Percentiles rank a stretch among this genome's conserved stretches.
Evolutionary conservation across 2,329 filamentous ascomycete species (phyloP).

Genomic region (Ophiocordyceps camponoti-saundersi): DNA sequence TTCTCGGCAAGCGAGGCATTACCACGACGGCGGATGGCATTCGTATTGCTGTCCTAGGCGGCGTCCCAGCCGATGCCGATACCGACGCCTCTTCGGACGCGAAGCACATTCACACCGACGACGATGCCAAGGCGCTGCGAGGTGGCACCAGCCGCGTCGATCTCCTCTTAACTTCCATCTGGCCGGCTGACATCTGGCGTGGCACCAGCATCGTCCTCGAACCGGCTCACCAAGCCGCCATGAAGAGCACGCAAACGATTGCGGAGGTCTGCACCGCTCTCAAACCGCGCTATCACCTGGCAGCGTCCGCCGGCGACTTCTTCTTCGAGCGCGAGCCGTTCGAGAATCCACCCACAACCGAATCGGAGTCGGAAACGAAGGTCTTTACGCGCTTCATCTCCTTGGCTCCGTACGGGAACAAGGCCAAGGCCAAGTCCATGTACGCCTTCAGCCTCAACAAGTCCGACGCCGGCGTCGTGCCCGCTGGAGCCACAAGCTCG

Average conservation of each 20-base stretch:
- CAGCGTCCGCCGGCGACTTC: constrained; percentile 43
- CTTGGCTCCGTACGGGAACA: constrained; percentile 61
- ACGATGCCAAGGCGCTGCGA: constrained; percentile 58
- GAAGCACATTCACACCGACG: constrained; percentile 58
- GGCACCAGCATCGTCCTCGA: constrained; percentile 48
- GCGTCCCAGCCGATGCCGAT: constrained; percentile 36
- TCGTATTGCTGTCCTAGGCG: constrained; percentile 74
- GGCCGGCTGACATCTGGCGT: constrained; percentile 58
- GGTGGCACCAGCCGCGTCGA: constrained; percentile 60
- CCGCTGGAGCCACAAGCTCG: constrained; percentile 56
- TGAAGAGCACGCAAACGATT: constrained; percentile 46
- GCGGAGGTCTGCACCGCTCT: constrained; percentile 62
- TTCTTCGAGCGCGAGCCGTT: constrained; percentile 92
- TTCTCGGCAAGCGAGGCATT: constrained; percentile 70
- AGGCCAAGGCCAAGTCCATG: constrained; percentile 60
- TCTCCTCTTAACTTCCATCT: constrained; percentile 72
- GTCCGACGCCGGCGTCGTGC: constrained; percentile 41
- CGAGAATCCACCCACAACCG: constrained; percentile 42
- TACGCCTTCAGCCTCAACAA: constrained; percentile 63
- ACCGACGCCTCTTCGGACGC: constrained; percentile 36
- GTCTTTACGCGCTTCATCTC: constrained; percentile 79
- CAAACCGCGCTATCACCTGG: constrained; percentile 86
- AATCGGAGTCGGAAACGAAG: constrained; percentile 31
- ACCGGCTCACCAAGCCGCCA: constrained; percentile 30
- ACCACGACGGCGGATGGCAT: constrained; percentile 84